Percentiles rank a stretch among this genome's conserved stretches.
phyloP scores from a whole-genome alignment of 1,284 basidiomycete genomes.

The Apiotrichum laibachii region DNA sequence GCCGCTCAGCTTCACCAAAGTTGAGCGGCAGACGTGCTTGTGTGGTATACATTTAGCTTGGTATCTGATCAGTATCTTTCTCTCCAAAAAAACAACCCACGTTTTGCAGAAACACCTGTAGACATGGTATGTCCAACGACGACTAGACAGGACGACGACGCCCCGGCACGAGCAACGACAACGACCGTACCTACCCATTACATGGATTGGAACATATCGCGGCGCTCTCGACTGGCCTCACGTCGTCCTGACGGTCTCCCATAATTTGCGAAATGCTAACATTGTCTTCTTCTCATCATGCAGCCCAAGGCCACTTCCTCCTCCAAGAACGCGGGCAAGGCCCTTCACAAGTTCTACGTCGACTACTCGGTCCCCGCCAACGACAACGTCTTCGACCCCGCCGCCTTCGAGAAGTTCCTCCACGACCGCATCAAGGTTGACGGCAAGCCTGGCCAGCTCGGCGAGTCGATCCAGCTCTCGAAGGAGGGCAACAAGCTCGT shows the following conservation, averaged over 20 bases:
- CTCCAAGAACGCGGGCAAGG: constrained; percentile 60
- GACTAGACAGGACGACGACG: neutral
- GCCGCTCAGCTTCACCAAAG: too few relatives aligned
- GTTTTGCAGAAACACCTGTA: constrained; percentile 28
- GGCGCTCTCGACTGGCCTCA: neutral
- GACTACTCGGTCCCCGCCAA: constrained; percentile 90
- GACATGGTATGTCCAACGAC: constrained; percentile 22
- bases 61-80: too few relatives aligned
- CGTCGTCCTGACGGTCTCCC: neutral
- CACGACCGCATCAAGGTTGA: constrained; percentile 89
- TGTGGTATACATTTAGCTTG: too few relatives aligned
- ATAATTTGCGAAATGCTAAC: neutral
- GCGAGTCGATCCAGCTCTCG: constrained; percentile 75
- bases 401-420: constrained; percentile 87
- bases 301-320: constrained; percentile 48
- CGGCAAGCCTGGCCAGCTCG: constrained; percentile 70
- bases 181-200: neutral
- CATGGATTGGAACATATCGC: too few relatives aligned
- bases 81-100: constrained; percentile 3
- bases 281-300: neutral
- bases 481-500: constrained; percentile 78
- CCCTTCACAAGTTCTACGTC: constrained; percentile 81
- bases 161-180: neutral
- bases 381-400: constrained; percentile 87
- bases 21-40: too few relatives aligned